A percentile compares a stretch with the other conserved stretches of the same genome.
Evolutionary conservation across 2,329 filamentous ascomycete species (phyloP).

Genomic region (Pseudonectria buxi): DNA sequence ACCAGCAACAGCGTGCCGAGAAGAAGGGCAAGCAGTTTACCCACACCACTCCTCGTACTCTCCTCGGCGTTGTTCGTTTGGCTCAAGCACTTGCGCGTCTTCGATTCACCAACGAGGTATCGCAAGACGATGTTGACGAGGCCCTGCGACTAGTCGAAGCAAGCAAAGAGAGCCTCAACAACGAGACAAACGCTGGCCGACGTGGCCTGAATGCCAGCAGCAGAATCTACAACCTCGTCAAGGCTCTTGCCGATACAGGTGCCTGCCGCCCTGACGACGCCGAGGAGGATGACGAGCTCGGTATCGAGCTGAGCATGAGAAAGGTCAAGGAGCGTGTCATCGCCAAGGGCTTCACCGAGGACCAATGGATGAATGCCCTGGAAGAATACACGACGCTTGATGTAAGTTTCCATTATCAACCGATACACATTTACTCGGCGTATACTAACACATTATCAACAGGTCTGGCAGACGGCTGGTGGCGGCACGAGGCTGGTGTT

Average conservation of each 20-base stretch:
- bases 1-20: constrained; percentile 86
- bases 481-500: constrained; percentile 67
- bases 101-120: constrained; percentile 77
- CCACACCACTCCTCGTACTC: constrained; percentile 87
- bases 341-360: constrained; percentile 92
- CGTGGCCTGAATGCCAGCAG: constrained; percentile 74
- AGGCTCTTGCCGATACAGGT: constrained; percentile 77
- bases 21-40: constrained; percentile 87
- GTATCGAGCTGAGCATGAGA: constrained; percentile 72
- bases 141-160: constrained; percentile 86
- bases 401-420: constrained; percentile 54
- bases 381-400: constrained; percentile 84
- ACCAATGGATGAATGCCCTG: constrained; percentile 80
- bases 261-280: constrained; percentile 70
- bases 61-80: constrained; percentile 86
- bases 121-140: constrained; percentile 92
- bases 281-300: constrained; percentile 46
- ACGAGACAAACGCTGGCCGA: constrained; percentile 53
- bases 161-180: constrained; percentile 83
- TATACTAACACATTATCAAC: constrained; percentile 30
- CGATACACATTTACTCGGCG: not conserved
- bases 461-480: constrained; percentile 75
- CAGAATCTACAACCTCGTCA: constrained; percentile 93
- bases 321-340: constrained; percentile 87
- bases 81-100: constrained; percentile 90